Conservation (phyloP, 257 asterid genomes). For the Fraxinus americana region DNA sequence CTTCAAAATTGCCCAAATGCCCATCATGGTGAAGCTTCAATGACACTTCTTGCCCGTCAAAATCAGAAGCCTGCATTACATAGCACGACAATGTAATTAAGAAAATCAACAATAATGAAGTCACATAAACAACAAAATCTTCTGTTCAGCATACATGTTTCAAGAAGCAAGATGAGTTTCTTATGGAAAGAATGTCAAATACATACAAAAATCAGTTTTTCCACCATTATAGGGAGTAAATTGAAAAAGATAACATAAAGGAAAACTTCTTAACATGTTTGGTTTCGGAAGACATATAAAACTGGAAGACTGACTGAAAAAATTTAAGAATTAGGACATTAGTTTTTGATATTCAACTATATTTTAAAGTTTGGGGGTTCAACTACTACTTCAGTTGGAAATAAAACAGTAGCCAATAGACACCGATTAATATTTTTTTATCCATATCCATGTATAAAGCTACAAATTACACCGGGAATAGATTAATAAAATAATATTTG, state of each 20-base stretch:
- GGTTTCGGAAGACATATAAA: neutral
- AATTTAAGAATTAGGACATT: neutral
- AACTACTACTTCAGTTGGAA: neutral
- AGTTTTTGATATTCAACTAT: neutral
- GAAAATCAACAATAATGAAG: neutral
- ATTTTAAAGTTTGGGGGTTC: neutral
- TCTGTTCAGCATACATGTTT: neutral
- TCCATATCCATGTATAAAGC: too few relatives aligned
- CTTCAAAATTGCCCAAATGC: slow-evolving; percentile 50
- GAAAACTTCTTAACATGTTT: neutral
- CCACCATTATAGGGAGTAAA: neutral
- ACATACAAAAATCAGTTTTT: neutral
- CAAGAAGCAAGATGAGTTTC: neutral
- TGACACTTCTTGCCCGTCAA: slow-evolving; percentile 48
- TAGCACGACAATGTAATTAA: neutral
- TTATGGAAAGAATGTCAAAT: neutral
- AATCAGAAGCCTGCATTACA: slow-evolving; percentile 49
- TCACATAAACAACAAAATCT: neutral
- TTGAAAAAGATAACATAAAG: neutral
- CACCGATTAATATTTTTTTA: neutral
- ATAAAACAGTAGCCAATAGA: neutral
- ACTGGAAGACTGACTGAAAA: neutral
- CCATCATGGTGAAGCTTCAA: slow-evolving; percentile 55
- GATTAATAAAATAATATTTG: too few relatives aligned
- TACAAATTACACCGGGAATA: too few relatives aligned